A percentile compares a stretch with the other conserved stretches of the same genome.
Evolutionary conservation across 2,329 filamentous ascomycete genomes (phyloP).

Genomic region (Cercospora beticola): DNA sequence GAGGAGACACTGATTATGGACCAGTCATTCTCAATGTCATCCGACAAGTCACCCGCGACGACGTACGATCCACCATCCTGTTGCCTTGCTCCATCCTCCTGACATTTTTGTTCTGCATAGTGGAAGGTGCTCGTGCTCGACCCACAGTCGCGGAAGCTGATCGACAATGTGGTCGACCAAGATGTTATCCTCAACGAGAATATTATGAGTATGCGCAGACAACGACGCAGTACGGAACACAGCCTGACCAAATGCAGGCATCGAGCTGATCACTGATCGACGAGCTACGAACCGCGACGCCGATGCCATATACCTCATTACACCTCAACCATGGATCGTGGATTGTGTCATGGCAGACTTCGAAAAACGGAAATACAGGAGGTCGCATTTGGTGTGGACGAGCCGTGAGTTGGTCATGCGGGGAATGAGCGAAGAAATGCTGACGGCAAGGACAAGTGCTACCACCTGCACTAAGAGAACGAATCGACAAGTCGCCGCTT

Average conservation of each 20-base stretch:
- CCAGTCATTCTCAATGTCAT: slow-evolving; percentile 65
- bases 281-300: slow-evolving; percentile 81
- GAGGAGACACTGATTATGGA: background rate
- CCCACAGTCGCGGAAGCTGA: slow-evolving; percentile 74
- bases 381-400: slow-evolving; percentile 82
- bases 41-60: slow-evolving; percentile 73
- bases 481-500: slow-evolving; percentile 70
- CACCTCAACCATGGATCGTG: slow-evolving; percentile 81
- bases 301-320: slow-evolving; percentile 91
- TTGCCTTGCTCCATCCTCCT: slow-evolving; percentile 10
- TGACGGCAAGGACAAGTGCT: slow-evolving; percentile 53
- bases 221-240: background rate
- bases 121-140: slow-evolving; percentile 98
- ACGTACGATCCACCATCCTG: slow-evolving; percentile 44
- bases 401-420: slow-evolving; percentile 50
- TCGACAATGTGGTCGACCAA: slow-evolving; percentile 88
- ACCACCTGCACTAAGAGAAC: slow-evolving; percentile 66
- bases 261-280: slow-evolving; percentile 88
- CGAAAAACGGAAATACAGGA: slow-evolving; percentile 77
- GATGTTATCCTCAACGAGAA: slow-evolving; percentile 97
- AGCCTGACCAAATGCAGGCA: slow-evolving; percentile 60
- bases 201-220: slow-evolving; percentile 72
- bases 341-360: slow-evolving; percentile 94
- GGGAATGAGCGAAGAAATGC: background rate
- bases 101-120: slow-evolving; percentile 48